A percentile compares a stretch with the other conserved stretches of the same genome.
These are phyloP conservation scores for Limnanthes douglasii DNA, from an alignment of 345 rosid genomes.

Conservation along the genomic window DNA sequence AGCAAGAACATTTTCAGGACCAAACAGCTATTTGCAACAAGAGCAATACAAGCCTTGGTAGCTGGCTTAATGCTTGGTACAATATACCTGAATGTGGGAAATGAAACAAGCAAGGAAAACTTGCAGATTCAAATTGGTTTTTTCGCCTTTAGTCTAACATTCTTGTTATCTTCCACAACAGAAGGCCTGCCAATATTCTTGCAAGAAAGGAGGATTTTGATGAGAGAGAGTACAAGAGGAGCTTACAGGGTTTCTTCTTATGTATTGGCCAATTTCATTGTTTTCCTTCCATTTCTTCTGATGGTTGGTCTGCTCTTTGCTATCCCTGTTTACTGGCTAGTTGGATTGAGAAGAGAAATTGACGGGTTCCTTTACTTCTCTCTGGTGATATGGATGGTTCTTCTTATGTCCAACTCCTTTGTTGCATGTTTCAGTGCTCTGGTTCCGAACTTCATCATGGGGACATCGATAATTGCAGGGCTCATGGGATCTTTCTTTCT, in stretches of 20 bases:
- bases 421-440: conserved; percentile 89
- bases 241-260: conserved; percentile 69
- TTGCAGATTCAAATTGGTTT: conserved; percentile 60
- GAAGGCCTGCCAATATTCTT: conserved; percentile 84
- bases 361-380: conserved; percentile 62
- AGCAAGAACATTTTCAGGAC: conserved; percentile 77
- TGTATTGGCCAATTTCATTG: conserved; percentile 46
- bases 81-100: conserved; percentile 51
- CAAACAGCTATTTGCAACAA: conserved; percentile 57
- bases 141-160: conserved; percentile 77
- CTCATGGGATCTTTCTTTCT: conserved; percentile 91
- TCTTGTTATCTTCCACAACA: conserved; percentile 74
- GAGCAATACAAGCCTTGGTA: conserved; percentile 54
- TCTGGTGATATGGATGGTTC: conserved; percentile 65
- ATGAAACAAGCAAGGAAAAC: conserved; percentile 22
- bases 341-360: conserved; percentile 41
- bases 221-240: conserved; percentile 69
- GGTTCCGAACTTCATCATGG: conserved; percentile 91
- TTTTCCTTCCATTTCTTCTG: conserved; percentile 63
- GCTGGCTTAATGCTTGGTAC: conserved; percentile 69
- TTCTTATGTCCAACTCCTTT: conserved; percentile 71
- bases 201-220: conserved; percentile 66
- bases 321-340: conserved; percentile 79
- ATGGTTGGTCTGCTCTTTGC: conserved; percentile 53
- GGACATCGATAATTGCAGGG: conserved; percentile 77